Evolutionary conservation across 352 stramenopile genomes (phyloP).

Genomic region (Phytophthora constricta): DNA sequence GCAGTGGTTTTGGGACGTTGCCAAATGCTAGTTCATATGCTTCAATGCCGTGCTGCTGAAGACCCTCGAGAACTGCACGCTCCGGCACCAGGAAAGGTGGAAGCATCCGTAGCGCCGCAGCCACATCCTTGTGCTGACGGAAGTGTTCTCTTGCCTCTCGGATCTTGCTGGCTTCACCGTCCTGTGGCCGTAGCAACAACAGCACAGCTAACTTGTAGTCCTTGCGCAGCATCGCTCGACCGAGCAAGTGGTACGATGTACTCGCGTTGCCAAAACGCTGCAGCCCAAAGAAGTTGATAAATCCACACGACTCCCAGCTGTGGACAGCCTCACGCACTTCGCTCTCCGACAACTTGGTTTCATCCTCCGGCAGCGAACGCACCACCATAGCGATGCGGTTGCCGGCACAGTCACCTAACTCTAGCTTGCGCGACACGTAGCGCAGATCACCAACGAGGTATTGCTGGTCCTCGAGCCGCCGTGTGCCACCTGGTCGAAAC

Average conservation of each 20-base stretch:
- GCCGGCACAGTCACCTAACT: conserved; percentile 87
- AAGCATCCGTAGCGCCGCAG: conserved; percentile 76
- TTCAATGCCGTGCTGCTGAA: conserved; percentile 78
- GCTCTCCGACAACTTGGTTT: conserved; percentile 50
- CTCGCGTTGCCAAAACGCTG: conserved; percentile 92
- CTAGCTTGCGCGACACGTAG: conserved; percentile 88
- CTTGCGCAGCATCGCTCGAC: conserved; percentile 92
- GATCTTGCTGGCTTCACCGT: conserved; percentile 86
- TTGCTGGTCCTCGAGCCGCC: conserved; percentile 70
- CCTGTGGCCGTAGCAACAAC: conserved; percentile 90
- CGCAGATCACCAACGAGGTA: conserved; percentile 93
- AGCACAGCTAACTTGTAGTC: conserved; percentile 94
- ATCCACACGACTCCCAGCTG: conserved; percentile 77
- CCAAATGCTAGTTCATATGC: conserved; percentile 77
- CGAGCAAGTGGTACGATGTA: conserved; percentile 86
- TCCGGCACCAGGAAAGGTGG: conserved; percentile 77
- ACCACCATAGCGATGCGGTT: conserved; percentile 96
- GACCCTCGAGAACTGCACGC: conserved; percentile 72
- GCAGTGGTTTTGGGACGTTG: conserved; percentile 66
- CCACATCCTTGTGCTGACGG: conserved; percentile 84
- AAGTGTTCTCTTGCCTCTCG: conserved; percentile 80
- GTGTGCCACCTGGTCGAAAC: conserved; percentile 41
- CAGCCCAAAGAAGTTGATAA: conserved; percentile 98
- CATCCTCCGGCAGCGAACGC: conserved; percentile 78
- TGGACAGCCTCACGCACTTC: conserved; percentile 44